Evolutionary conservation across 208 protist genomes (phyloP).

Genomic region (Trypanosoma melophagium): DNA sequence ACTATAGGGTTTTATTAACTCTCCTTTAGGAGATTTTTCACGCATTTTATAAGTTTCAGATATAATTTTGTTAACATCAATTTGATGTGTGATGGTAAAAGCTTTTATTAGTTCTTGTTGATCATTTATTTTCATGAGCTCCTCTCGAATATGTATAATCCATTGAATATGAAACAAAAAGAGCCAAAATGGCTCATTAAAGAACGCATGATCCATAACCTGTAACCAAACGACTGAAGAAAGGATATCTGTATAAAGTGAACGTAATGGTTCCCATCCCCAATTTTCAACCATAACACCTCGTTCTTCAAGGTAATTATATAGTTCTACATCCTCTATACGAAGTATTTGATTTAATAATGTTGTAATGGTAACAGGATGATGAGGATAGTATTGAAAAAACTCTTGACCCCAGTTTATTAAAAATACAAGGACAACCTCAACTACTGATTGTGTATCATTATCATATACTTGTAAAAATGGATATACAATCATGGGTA

Average conservation of each 20-base stretch:
- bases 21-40: constrained; percentile 22
- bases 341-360: constrained; percentile 56
- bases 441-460: constrained; percentile 70
- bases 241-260: constrained; percentile 77
- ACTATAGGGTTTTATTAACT: constrained; percentile 24
- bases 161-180: constrained; percentile 73
- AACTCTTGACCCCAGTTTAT: constrained; percentile 82
- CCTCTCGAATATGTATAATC: constrained; percentile 35
- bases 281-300: constrained; percentile 65
- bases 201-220: constrained; percentile 87
- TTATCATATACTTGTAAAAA: constrained; percentile 56
- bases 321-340: constrained; percentile 41
- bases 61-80: constrained; percentile 41
- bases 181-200: constrained; percentile 74
- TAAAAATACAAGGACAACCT: constrained; percentile 69
- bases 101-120: constrained; percentile 41
- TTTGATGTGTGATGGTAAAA: constrained; percentile 37
- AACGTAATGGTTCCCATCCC: constrained; percentile 63
- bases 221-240: constrained; percentile 80
- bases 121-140: constrained; percentile 37
- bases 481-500: constrained; percentile 80
- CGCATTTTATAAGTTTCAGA: constrained; percentile 51
- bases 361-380: constrained; percentile 46
- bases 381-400: constrained; percentile 77
- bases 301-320: constrained; percentile 49